phyloP scores from a whole-genome alignment of 2,329 filamentous ascomycete species.

The Cladosporium sp. region DNA sequence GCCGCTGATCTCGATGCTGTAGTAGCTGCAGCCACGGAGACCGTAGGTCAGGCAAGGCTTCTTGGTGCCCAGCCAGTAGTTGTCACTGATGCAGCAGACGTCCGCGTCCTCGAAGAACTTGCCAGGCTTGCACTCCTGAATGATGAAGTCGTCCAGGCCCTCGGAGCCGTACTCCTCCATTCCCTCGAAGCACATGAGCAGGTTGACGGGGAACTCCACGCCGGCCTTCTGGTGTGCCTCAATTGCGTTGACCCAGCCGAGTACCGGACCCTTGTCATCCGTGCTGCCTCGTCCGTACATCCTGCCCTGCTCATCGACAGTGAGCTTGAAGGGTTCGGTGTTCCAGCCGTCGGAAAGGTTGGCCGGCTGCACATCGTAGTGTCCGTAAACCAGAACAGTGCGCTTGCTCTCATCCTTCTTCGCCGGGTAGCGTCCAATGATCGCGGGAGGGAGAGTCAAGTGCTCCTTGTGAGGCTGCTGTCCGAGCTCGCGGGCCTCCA shows the following conservation, averaged over 20 bases:
- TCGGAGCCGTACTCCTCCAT: constrained; percentile 99
- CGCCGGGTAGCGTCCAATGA: constrained; percentile 71
- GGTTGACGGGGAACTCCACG: constrained; percentile 91
- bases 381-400: constrained; percentile 93
- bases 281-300: constrained; percentile 97
- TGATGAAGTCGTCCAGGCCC: constrained; percentile 90
- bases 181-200: constrained; percentile 98
- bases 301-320: constrained; percentile 79
- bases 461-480: constrained; percentile 88
- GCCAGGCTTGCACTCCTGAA: constrained; percentile 67
- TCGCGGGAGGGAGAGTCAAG: constrained; percentile 84
- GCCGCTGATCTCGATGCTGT: constrained; percentile 82
- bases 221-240: constrained; percentile 95
- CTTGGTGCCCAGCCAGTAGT: constrained; percentile 99
- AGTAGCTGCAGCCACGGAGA: constrained; percentile 96
- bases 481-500: constrained; percentile 79
- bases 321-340: constrained; percentile 87
- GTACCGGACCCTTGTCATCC: constrained; percentile 94
- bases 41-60: constrained; percentile 98
- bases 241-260: constrained; percentile 97
- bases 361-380: constrained; percentile 97
- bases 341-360: constrained; percentile 91
- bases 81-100: constrained; percentile 96
- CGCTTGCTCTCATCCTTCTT: constrained; percentile 87
- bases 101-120: constrained; percentile 94